Conservation (phyloP, 1,139 yeast species). For the Meyerozyma smithsonii region DNA sequence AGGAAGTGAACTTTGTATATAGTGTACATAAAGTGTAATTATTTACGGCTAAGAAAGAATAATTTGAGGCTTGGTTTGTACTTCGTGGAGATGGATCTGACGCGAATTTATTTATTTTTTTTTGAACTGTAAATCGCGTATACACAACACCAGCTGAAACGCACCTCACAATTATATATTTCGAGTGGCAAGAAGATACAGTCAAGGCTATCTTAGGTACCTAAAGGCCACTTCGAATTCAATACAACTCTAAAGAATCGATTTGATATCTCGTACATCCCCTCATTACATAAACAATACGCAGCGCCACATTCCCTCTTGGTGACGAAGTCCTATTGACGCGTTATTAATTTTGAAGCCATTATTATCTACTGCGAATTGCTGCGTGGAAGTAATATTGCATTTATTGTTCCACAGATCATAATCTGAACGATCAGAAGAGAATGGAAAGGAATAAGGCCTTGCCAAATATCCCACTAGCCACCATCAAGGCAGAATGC, state of each 20-base stretch:
- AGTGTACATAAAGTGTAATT: conserved; percentile 5
- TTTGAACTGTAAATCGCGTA: background rate
- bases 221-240: too few relatives aligned
- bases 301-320: too few relatives aligned
- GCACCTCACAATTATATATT: background rate
- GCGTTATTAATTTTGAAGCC: too few relatives aligned
- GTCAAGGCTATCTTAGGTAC: too few relatives aligned
- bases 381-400: background rate
- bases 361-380: background rate
- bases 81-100: too few relatives aligned
- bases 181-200: too few relatives aligned
- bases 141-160: background rate
- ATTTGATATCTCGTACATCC: too few relatives aligned
- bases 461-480: background rate
- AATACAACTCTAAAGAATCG: too few relatives aligned
- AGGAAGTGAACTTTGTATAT: conserved; percentile 1
- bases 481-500: background rate
- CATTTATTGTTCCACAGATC: background rate
- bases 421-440: background rate
- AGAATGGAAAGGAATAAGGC: background rate
- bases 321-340: too few relatives aligned
- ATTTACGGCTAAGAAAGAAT: background rate
- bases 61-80: too few relatives aligned
- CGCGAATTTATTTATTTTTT: background rate
- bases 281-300: too few relatives aligned